Percentiles rank a stretch among this genome's conserved stretches.
These are phyloP conservation scores for Chlamydomonas sphaeroides DNA, from an alignment of 139 green algal genomes.

Conservation along the genomic window DNA sequence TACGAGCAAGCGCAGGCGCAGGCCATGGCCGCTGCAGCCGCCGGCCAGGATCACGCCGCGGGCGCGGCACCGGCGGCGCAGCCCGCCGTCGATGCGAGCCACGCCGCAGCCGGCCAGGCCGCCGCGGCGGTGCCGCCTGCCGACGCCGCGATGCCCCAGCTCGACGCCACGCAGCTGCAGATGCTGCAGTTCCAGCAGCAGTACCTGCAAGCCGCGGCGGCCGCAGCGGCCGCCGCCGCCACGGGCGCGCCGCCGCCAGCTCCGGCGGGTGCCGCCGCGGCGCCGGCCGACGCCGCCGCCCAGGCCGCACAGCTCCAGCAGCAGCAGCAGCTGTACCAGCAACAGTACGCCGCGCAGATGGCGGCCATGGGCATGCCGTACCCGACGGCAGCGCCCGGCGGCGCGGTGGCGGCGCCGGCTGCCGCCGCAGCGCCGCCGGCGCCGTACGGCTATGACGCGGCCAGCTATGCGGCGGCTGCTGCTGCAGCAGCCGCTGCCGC, in stretches of 20 bases:
- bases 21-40: too few species aligned
- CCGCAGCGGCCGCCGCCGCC: neutral
- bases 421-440: neutral
- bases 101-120: neutral
- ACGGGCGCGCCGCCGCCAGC: neutral
- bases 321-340: constrained; percentile 25
- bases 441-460: constrained; percentile 28
- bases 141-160: neutral
- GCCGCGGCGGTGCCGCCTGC: neutral
- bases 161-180: constrained; percentile 1
- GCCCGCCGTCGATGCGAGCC: too few species aligned
- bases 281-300: too few species aligned
- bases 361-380: constrained; percentile 10
- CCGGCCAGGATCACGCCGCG: too few species aligned
- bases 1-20: neutral
- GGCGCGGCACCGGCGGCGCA: too few species aligned
- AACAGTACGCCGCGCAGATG: constrained; percentile 1
- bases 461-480: constrained; percentile 10
- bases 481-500: constrained; percentile 21
- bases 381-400: neutral
- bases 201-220: constrained; percentile 2
- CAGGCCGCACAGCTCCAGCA: neutral
- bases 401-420: neutral
- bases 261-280: neutral
- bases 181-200: constrained; percentile 21